Base-by-base conservation (phyloP, 176 grass and related monocot species). In the Oryza meyeriana region DNA sequence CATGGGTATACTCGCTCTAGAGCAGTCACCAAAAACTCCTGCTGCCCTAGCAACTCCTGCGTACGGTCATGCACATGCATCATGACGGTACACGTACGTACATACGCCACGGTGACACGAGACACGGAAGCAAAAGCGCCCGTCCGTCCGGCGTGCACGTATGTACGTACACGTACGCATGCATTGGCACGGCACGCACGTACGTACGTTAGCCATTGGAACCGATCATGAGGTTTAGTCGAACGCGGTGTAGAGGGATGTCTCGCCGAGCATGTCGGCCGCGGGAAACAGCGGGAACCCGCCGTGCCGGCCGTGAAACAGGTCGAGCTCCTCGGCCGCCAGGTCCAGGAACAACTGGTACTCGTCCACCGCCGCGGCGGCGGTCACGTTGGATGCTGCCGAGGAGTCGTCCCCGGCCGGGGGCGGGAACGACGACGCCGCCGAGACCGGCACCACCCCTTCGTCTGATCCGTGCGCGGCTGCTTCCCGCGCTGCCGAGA, bases 301-400 rank as follows among this genome's bases (percentile, higher is more conserved):
- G 39, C 86, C 84, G 20, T 86, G 40, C 14, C 87, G 79, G 74
- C 76, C 82, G 47, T 91, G 81, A 72, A 91, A 81, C 75, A 95
- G 16, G 1, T 79, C 80, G 67, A 95, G 47, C 31, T 98, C 95
- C 47, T 98, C 95, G 41, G 85, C 87, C 1, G 88, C 90, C 61
- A 93, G 61, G 31, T 98, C 90, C 22, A 98, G 81, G 82, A 89
- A 98, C 45, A 75, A 79, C 71, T 81, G 86, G 84, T 91, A 94
- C 72, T 93, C 95, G 31, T 98, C 95, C 30, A 76, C 73, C n/a
- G 48, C 47, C n/a, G 81, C 66, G 0, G 77, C 38, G 39, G 48
- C 44, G 4, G 65, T 79, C 64, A 67, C 87, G 59, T 86, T 85
- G 14, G 90, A 92, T 27, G 80, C 92, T 0, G 92, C 90, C 24